Conservation (phyloP, 192 early-diverging fungal genomes). For the Gaertneriomyces sp. region DNA sequence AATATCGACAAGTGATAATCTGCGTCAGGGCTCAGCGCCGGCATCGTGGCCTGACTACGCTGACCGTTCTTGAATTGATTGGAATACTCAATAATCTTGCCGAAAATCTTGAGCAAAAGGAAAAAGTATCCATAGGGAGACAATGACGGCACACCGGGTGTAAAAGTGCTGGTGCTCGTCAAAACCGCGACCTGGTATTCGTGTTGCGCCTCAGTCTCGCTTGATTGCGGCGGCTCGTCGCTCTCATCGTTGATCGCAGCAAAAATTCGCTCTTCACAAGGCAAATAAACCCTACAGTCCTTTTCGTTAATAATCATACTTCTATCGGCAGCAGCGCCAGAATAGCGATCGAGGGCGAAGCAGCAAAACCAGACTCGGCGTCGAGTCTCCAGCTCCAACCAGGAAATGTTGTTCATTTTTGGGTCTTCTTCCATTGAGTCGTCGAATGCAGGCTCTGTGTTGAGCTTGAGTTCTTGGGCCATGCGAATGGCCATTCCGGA, state of each 20-base stretch:
- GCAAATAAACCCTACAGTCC: conserved; percentile 48
- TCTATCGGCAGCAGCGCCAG: conserved; percentile 36
- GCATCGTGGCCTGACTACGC: conserved; percentile 5
- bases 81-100: conserved; percentile 40
- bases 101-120: conserved; percentile 45
- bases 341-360: conserved; percentile 42
- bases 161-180: conserved; percentile 32
- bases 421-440: neutral
- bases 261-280: conserved; percentile 14
- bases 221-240: conserved; percentile 1
- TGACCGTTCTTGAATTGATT: conserved; percentile 26
- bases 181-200: conserved; percentile 35
- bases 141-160: conserved; percentile 29
- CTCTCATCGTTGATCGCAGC: conserved; percentile 7
- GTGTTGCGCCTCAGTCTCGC: neutral
- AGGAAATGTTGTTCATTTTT: conserved; percentile 1
- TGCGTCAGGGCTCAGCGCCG: conserved; percentile 11
- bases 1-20: conserved; percentile 38
- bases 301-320: conserved; percentile 41
- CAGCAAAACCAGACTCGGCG: conserved; percentile 48
- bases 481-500: conserved; percentile 50
- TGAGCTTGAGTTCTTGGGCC: conserved; percentile 42
- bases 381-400: conserved; percentile 42
- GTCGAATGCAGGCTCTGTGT: conserved; percentile 36
- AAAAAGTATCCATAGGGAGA: conserved; percentile 31